A percentile compares a stretch with the other conserved stretches of the same genome.
phyloP scores from a whole-genome alignment of 441 rosid genomes.

The Erodium texanum region DNA sequence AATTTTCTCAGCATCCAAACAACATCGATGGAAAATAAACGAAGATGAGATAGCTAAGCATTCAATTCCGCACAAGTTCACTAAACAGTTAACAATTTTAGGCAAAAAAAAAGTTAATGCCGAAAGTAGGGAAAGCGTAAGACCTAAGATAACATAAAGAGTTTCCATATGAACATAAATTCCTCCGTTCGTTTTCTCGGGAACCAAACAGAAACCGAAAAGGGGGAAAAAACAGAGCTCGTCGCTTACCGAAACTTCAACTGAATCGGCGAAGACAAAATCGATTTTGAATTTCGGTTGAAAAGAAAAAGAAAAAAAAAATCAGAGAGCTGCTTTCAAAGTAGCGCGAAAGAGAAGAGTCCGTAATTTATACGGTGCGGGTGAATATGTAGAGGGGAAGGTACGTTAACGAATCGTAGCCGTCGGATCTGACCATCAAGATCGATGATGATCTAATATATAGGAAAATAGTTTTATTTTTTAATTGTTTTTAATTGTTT shows the following conservation, averaged over 20 bases:
- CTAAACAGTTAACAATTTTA: neutral
- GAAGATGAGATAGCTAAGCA: neutral
- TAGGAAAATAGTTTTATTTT: neutral
- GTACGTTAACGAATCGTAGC: slow-evolving; percentile 3
- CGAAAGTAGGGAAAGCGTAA: neutral
- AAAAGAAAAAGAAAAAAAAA: neutral
- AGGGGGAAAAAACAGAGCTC: neutral
- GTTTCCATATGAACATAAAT: neutral
- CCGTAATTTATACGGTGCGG: neutral
- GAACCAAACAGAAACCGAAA: slow-evolving; percentile 15
- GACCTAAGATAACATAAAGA: slow-evolving; percentile 2
- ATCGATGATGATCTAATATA: neutral
- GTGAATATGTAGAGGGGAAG: neutral
- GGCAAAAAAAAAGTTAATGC: neutral
- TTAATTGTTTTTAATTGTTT: neutral
- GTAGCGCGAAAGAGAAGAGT: neutral
- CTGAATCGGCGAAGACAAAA: neutral
- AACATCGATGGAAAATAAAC: neutral
- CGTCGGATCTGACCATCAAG: neutral
- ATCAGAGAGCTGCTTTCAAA: neutral
- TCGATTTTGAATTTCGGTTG: neutral
- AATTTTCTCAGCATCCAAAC: neutral
- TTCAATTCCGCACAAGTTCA: neutral
- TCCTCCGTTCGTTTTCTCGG: slow-evolving; percentile 11
- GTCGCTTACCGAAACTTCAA: neutral